These are phyloP conservation scores for Fusarium nisikadoi DNA, from an alignment of 2,329 filamentous ascomycete species.

Conservation along the genomic window DNA sequence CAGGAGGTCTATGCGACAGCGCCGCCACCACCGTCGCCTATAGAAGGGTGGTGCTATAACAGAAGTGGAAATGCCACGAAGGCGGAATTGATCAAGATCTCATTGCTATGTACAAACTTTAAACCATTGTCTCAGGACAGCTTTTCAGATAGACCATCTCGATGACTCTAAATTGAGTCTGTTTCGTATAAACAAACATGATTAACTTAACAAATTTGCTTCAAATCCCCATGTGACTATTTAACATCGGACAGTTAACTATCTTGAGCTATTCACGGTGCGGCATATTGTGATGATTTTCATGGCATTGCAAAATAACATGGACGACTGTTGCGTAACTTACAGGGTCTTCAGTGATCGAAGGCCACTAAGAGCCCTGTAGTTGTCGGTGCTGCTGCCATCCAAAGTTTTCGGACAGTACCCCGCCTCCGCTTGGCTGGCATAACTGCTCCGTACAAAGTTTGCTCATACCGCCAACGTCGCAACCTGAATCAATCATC, in stretches of 20 bases:
- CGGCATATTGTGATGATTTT: background rate
- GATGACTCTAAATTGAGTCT: background rate
- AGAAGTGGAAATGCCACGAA: background rate
- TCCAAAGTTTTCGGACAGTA: background rate
- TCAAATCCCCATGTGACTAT: background rate
- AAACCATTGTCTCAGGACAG: constrained; percentile 8
- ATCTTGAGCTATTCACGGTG: background rate
- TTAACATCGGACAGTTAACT: background rate
- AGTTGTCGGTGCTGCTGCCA: background rate
- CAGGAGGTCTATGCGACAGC: constrained; percentile 12
- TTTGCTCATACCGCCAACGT: background rate
- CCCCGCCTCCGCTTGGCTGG: background rate
- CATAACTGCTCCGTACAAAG: background rate
- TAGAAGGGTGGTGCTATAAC: background rate
- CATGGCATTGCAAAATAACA: accelerated
- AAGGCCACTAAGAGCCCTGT: background rate
- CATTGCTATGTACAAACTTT: constrained; percentile 21
- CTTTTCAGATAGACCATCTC: constrained; percentile 14
- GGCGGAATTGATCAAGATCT: background rate
- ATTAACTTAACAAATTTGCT: background rate
- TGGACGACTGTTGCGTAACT: background rate
- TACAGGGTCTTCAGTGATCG: background rate
- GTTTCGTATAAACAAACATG: background rate
- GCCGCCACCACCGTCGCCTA: background rate
- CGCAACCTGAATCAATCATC: background rate